Conservation (phyloP, 2,329 filamentous ascomycete genomes). For the Penicillium digitatum region DNA sequence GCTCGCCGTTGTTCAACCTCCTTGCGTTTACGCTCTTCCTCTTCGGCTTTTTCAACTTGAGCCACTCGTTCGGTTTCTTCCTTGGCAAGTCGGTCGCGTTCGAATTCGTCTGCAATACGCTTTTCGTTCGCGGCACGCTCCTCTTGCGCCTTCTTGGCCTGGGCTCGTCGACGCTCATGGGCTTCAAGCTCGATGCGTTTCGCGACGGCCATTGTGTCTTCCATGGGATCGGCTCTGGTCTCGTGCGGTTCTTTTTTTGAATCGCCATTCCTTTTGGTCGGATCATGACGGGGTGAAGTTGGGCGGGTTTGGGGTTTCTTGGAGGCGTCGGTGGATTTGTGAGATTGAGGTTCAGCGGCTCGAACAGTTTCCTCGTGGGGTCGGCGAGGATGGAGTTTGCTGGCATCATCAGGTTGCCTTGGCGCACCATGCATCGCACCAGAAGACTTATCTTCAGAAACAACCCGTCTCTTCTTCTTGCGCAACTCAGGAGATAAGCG, state of each 20-base stretch:
- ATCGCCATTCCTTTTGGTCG: conserved; percentile 17
- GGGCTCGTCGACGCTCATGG: conserved; percentile 24
- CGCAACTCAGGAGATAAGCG: conserved; percentile 33
- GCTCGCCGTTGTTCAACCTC: conserved; percentile 43
- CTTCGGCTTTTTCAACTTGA: conserved; percentile 41
- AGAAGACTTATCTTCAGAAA: conserved; percentile 37
- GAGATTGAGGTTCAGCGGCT: conserved; percentile 5
- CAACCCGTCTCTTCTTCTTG: conserved; percentile 44
- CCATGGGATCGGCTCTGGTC: conserved; percentile 23
- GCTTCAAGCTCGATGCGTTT: conserved; percentile 28
- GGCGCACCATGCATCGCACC: conserved; percentile 30
- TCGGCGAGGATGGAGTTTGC: conserved; percentile 21
- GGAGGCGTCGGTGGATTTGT: conserved; percentile 9
- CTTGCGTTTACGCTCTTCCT: conserved; percentile 42
- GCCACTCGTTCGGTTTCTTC: conserved; percentile 38
- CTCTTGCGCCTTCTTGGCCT: conserved; percentile 30
- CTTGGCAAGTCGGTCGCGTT: conserved; percentile 31
- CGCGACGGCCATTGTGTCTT: conserved; percentile 33
- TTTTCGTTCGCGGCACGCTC: conserved; percentile 33
- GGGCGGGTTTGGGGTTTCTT: conserved; percentile 13
- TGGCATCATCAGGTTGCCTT: conserved; percentile 26
- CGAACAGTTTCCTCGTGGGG: conserved; percentile 12
- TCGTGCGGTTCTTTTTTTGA: conserved; percentile 34
- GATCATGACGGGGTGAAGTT: conserved; percentile 10
- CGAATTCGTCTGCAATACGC: conserved; percentile 25